Conservation (phyloP, 257 asterid species). For the Lycium ferocissimum region DNA sequence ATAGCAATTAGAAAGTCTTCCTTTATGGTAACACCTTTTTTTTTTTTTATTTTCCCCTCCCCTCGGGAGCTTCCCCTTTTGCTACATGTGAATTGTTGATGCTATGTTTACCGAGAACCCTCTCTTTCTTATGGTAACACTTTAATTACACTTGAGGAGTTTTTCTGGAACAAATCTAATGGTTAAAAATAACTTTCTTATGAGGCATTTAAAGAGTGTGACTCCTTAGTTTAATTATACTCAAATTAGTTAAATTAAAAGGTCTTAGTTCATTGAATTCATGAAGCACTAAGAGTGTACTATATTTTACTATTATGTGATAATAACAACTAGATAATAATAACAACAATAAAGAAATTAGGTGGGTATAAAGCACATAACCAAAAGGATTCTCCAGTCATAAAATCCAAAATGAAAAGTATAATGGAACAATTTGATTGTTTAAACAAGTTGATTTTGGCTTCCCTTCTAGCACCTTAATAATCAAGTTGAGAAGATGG, state of each 20-base stretch:
- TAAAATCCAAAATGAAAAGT: background rate
- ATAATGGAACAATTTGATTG: background rate
- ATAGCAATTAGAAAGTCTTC: background rate
- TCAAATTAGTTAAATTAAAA: background rate
- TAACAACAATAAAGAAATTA: background rate
- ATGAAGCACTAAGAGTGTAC: background rate
- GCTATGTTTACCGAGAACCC: too few relatives aligned
- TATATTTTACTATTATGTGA: too few relatives aligned
- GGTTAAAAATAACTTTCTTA: background rate
- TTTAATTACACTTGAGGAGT: background rate
- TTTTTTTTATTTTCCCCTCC: too few relatives aligned
- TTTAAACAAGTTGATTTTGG: background rate
- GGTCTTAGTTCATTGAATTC: background rate
- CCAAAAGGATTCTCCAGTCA: background rate
- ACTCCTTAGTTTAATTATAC: background rate
- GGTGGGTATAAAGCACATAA: background rate
- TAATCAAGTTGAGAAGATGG: constrained; percentile 21
- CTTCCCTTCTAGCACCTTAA: background rate
- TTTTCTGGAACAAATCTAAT: background rate
- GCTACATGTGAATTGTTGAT: too few relatives aligned
- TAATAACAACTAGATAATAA: background rate
- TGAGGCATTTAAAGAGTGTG: background rate
- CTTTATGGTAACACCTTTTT: background rate
- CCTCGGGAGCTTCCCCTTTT: too few relatives aligned
- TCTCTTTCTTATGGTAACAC: background rate